These are phyloP conservation scores for Scutellaria barbata DNA, from an alignment of 257 asterid genomes.

Conservation along the genomic window DNA sequence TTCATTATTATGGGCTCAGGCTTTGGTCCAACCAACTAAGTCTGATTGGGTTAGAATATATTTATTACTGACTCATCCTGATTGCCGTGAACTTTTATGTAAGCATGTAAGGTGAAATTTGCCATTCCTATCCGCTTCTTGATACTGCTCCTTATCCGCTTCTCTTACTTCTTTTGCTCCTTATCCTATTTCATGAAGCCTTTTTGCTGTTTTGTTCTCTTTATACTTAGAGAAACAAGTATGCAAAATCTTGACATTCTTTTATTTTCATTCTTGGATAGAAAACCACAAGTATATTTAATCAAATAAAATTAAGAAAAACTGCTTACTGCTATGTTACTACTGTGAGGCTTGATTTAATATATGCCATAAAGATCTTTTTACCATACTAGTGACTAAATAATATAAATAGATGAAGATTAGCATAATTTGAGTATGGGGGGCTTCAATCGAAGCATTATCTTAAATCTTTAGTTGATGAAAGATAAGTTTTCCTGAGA, in stretches of 20 bases:
- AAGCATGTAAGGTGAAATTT: neutral
- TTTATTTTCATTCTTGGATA: neutral
- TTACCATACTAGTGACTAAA: neutral
- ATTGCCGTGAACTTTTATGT: neutral
- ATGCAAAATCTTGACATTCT: neutral
- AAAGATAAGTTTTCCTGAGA: neutral
- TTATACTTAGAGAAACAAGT: constrained; percentile 9
- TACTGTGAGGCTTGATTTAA: neutral
- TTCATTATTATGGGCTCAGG: neutral
- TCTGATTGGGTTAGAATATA: neutral
- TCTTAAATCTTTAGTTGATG: neutral
- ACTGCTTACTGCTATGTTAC: neutral
- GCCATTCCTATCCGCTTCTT: neutral
- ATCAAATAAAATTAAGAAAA: neutral
- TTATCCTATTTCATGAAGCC: constrained; percentile 8
- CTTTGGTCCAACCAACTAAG: neutral
- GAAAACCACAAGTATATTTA: neutral
- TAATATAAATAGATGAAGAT: constrained; percentile 1
- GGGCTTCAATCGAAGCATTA: constrained; percentile 7
- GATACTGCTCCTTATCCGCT: constrained; percentile 17
- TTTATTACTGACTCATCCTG: too few species aligned
- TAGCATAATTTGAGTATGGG: constrained; percentile 10
- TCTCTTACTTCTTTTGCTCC: constrained; percentile 14
- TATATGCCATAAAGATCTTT: neutral
- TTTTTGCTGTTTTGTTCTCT: neutral